Evolutionary conservation across 73 alveolate genomes (phyloP), one percentile per base, ranked within the genome.

Genomic region (Effrenium voratum): DNA sequence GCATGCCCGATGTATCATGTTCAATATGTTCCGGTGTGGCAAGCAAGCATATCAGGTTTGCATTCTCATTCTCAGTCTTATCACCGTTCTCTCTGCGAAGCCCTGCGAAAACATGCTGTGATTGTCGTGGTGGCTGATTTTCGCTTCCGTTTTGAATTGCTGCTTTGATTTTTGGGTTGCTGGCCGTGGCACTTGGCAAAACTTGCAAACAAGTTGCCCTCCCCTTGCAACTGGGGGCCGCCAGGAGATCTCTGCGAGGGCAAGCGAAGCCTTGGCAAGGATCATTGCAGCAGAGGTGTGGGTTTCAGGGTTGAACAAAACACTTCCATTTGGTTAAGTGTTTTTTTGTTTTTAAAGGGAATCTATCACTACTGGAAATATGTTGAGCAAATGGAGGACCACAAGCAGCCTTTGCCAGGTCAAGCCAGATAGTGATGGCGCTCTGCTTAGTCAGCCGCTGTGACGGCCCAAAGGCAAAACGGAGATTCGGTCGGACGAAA

Each of bases 221-320:
- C 16, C 12, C 86, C 4, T 13, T 43, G 52, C 4, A 8, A 52
- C 63, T 52, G 26, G 63, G 47, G 5, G 19, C 26, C 41, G 80
- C 36, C 32, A 90, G 96, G 96, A 90, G 96, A 90, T 90, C 24
- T 73, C 49, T 36, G 96, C 96, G 73, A 90, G 96, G 79, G 96
- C 96, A 30, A 90, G 96, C 87, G 96, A 90, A 75, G 96, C 96
- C 38, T 32, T 90, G 75, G 96, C 96, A 5, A 43, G 96, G 49
- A 90, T 90, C 75, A 90, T 90, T 34, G 96, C 96, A 40, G 96
- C 96, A 47, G 96, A 90, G 96, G 96, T 66, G 70, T 12, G n/a
- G n/a, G 43, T 0, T 30, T 4, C 5, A 3, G 16, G 38, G 83
- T 6, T 72, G 19, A 28, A 63, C 34, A 63, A 59, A n/a, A n/a